Evolutionary conservation across 768 basidiomycete species (phyloP), one percentile per base, ranked within the genome.

Genomic region (Lentinula lateritia): DNA sequence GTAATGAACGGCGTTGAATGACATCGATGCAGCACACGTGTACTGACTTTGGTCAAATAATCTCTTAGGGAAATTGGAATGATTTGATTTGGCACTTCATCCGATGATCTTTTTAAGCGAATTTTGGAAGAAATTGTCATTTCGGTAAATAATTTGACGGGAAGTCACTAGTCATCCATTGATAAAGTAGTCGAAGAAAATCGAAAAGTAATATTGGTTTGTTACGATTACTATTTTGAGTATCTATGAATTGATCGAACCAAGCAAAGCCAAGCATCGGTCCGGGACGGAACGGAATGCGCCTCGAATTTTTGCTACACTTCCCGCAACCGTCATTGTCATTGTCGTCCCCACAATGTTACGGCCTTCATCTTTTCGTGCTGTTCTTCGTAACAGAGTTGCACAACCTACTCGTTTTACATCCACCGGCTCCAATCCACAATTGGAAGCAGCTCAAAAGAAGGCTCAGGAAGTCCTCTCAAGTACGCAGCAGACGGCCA

Each of bases 401-500:
- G 41, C n/a, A 12, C 13, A 6, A 6, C 39, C 67, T 71, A 55
- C 69, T 64, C 81, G 82, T 61, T 76, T 82, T 68, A 70, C 77
- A 20, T 81, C 80, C 13, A 46, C 59, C 6, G 48, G 56, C 32
- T 45, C 68, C n/a, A 73, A 70, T 58, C 61, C 81, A 36, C 70
- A 74, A 9, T 58, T 81, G 36, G 80, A 83, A 65, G 73, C 77
- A 6, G 73, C 85, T 1, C 84, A 86, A 70, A 85, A 89, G 76
- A 89, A 88, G 72, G 86, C 88, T 6, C 85, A 89, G 73, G 86
- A 91, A 58, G 78, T 82, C 45, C 74, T 89, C 62, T 77, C 80
- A 53, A 72, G 75, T 48, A 87, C 82, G 8, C 85, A 87, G 70
- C 82, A 85, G 72, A 76, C 72, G 35, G 82, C 84, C 3, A 79